A percentile compares a stretch with the other conserved stretches of the same genome.
Conservation (phyloP, 495 filamentous ascomycete genomes). For the Bathelium albidoporum region DNA sequence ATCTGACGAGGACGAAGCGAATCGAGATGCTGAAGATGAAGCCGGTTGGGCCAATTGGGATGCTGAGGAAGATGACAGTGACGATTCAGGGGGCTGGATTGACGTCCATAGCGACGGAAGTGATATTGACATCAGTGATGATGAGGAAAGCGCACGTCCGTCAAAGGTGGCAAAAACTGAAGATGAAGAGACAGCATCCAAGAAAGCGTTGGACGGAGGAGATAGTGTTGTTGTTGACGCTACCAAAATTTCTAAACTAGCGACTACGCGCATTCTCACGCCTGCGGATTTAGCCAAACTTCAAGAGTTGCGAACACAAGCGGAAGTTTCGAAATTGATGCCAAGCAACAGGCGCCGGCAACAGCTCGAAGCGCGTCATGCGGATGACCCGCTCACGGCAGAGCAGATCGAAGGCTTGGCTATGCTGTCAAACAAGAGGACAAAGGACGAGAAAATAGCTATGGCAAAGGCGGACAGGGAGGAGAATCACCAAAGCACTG, state of each 20-base stretch:
- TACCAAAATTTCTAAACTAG: constrained; percentile 50
- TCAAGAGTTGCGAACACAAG: constrained; percentile 66
- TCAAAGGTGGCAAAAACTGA: constrained; percentile 48
- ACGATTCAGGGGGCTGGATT: constrained; percentile 84
- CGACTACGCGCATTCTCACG: constrained; percentile 81
- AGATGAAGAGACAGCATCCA: constrained; percentile 13
- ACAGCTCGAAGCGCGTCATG: constrained; percentile 44
- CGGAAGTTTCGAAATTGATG: constrained; percentile 54
- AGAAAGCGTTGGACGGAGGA: constrained; percentile 19
- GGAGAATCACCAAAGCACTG: constrained; percentile 64
- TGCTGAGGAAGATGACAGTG: constrained; percentile 64
- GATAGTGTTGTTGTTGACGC: constrained; percentile 31
- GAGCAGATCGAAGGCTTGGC: constrained; percentile 69
- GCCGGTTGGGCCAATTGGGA: constrained; percentile 71
- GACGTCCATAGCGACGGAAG: constrained; percentile 77
- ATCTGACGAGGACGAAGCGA: constrained; percentile 45
- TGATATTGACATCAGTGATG: constrained; percentile 58
- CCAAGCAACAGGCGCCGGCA: constrained; percentile 27
- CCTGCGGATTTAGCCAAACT: constrained; percentile 89
- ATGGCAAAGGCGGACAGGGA: constrained; percentile 66
- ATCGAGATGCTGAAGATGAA: constrained; percentile 48
- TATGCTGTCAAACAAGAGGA: constrained; percentile 62
- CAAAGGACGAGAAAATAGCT: constrained; percentile 71
- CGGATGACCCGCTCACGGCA: constrained; percentile 75
- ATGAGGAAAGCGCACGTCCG: constrained; percentile 44